These are phyloP conservation scores for Carex sylvatica DNA, from an alignment of 202 grass and related monocot genomes.

Conservation along the genomic window DNA sequence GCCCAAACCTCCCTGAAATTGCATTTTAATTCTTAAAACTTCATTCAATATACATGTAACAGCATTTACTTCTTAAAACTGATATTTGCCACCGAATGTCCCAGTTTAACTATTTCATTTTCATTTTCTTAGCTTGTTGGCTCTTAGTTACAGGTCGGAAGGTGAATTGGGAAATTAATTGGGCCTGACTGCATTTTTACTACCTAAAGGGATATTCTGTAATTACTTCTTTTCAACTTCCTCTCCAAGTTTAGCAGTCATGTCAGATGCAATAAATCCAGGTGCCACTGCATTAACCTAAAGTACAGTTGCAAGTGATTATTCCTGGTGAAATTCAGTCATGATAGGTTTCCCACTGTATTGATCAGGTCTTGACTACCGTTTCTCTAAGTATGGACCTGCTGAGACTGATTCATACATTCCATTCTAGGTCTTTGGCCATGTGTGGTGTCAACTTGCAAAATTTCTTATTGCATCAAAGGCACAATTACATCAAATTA, in stretches of 20 bases:
- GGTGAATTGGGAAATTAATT: not conserved
- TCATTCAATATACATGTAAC: not conserved
- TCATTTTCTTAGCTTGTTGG: no score
- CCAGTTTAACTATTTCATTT: no score
- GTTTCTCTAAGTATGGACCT: not conserved
- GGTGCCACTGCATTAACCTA: conserved; percentile 97
- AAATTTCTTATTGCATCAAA: not conserved
- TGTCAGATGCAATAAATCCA: conserved; percentile 93
- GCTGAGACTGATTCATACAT: not conserved
- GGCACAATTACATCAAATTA: not conserved
- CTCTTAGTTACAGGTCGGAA: not conserved
- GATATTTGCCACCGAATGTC: not conserved
- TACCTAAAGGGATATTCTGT: conserved; percentile 81
- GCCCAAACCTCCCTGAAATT: conserved; percentile 77
- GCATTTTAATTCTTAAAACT: conserved; percentile 1
- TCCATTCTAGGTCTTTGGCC: not conserved
- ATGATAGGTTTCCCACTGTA: not conserved
- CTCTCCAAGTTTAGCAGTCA: conserved; percentile 80
- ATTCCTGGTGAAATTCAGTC: not conserved
- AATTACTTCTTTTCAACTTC: conserved; percentile 86
- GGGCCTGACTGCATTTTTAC: not conserved
- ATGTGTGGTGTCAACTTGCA: not conserved
- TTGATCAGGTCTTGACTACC: not conserved
- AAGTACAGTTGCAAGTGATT: not conserved
- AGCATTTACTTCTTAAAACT: not conserved